Evolutionary conservation across 768 basidiomycete species (phyloP).

Genomic region (Tylopilus rubrobrunneus): DNA sequence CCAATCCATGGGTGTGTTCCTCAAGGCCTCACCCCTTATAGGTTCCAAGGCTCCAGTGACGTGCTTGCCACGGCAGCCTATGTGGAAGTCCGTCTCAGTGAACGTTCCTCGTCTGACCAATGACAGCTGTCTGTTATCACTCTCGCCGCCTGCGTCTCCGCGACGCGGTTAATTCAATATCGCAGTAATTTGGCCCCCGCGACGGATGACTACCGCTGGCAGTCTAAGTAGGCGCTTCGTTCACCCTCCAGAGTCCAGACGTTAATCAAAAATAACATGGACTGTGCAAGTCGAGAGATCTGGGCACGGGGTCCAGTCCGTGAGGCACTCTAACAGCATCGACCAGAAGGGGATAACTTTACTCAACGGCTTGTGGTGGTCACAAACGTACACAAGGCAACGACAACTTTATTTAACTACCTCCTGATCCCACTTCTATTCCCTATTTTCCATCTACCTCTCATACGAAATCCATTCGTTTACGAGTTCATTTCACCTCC

Average conservation of each 20-base stretch:
- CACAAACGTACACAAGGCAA: background rate
- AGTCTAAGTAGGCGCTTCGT: too few relatives aligned
- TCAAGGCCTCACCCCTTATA: constrained; percentile 2
- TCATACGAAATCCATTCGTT: background rate
- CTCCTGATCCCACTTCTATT: background rate
- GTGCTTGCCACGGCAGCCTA: background rate
- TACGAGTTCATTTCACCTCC: background rate
- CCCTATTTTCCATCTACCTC: background rate
- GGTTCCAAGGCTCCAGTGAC: background rate
- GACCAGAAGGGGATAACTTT: background rate
- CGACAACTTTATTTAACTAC: background rate
- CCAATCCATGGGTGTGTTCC: too few relatives aligned
- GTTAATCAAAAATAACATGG: background rate
- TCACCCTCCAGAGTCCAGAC: too few relatives aligned
- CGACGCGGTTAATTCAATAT: background rate
- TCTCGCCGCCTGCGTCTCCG: background rate
- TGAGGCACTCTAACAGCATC: background rate
- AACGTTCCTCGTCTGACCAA: constrained; percentile 16
- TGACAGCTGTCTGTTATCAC: background rate
- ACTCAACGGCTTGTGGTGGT: background rate
- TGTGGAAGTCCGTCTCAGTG: too few relatives aligned
- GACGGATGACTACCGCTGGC: background rate
- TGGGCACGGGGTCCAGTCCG: too few relatives aligned
- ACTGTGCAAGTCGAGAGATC: background rate
- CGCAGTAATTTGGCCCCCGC: background rate